Base-by-base conservation (phyloP, 768 basidiomycete species). In the Gelatoporia subvermispora region DNA sequence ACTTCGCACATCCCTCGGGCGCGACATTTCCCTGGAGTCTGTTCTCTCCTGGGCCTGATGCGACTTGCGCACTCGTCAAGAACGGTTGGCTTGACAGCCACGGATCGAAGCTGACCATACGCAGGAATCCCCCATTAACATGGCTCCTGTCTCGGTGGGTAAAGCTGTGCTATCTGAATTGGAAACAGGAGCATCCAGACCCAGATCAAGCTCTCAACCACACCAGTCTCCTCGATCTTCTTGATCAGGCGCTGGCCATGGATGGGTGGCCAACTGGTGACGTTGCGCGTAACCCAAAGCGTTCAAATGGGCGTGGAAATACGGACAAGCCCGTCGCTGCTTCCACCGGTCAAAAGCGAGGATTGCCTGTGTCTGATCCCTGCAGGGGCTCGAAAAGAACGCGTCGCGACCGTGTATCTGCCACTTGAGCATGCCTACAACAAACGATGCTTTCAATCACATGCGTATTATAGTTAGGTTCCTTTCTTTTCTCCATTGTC, bases 211-310 rank as follows among this genome's bases (percentile, higher is more conserved):
- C 39, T 4, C 48, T 50, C 16, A 50, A 48, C 3, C 36, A 49
- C 48, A 22, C 43, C 7, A 8, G 35, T 4, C 41, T 53, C 21
- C 41, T 53, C 17, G 36, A 10, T 2, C 10, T 41, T 4, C 49
- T 53, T 18, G 41, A 53, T 4, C 16, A 35, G 9, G 52, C 42
- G 17, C 45, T 53, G 5, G 40, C 20, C 4, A 18, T 28, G 9
- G 20, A 42, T 2, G 48, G 40, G 21, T 53, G 52, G 52, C 52
- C 52, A 1, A 8, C 1, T 5, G 25, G 47, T 18, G 52, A 53
- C 31, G 8, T 3, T 1, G 47, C 52, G 2, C 38, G 47, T 3
- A 31, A 7, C 13, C 28, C 28, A 13, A 5, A 5, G 7, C 5
- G 13, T 5, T 7, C 28, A 5, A 5, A 7, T 5, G 13, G 28